phyloP scores from a whole-genome alignment of 192 early-diverging fungal species.

The Linnemannia exigua region DNA sequence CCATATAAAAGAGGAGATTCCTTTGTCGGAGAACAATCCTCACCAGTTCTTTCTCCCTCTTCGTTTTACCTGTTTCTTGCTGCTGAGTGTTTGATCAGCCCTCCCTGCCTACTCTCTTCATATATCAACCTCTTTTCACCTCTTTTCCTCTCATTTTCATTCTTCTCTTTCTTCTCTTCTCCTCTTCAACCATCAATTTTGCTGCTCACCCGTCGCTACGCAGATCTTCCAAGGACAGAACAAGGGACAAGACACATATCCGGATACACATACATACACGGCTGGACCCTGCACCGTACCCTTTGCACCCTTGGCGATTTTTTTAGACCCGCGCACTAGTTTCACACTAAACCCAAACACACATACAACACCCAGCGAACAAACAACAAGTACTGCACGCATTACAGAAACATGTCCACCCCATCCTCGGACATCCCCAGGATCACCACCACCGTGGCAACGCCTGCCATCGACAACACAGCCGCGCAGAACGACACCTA shows the following conservation, averaged over 20 bases:
- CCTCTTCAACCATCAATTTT: background rate
- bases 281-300: slow-evolving; percentile 17
- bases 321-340: background rate
- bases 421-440: slow-evolving; percentile 15
- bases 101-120: background rate
- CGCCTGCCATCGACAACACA: background rate
- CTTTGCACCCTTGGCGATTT: background rate
- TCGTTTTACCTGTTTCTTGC: background rate
- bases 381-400: background rate
- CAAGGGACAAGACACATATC: background rate
- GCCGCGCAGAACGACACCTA: slow-evolving; percentile 1
- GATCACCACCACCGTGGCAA: slow-evolving; percentile 36
- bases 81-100: background rate
- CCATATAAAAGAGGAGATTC: slow-evolving; percentile 8
- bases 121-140: background rate
- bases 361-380: background rate
- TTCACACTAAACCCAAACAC: slow-evolving; percentile 18
- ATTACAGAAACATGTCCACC: slow-evolving; percentile 4
- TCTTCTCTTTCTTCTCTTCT: background rate
- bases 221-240: background rate
- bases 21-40: slow-evolving; percentile 1
- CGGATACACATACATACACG: background rate
- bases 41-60: background rate
- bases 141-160: background rate
- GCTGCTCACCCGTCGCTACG: background rate